Percentiles rank a stretch among this genome's conserved stretches.
Evolutionary conservation across 2,329 filamentous ascomycete genomes (phyloP).

Genomic region (Colletotrichum acutatum): DNA sequence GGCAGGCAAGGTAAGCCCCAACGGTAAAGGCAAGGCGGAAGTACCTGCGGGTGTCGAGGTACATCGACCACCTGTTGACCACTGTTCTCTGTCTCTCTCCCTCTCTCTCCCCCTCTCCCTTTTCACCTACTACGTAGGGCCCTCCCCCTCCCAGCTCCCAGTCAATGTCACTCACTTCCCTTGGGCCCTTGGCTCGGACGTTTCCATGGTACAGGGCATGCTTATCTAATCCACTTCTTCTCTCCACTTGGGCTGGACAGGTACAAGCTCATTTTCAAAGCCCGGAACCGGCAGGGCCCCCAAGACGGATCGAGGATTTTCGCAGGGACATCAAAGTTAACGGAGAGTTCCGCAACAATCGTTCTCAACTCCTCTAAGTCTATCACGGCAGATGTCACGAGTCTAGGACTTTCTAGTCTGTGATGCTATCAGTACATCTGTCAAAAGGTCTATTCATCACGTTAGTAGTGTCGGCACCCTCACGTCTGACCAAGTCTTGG

Average conservation of each 20-base stretch:
- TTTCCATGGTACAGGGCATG: background rate
- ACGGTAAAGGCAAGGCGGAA: background rate
- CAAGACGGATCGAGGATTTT: background rate
- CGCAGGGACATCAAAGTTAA: background rate
- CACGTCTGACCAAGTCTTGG: background rate
- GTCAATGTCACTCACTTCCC: background rate
- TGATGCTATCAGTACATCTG: background rate
- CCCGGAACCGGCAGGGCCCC: background rate
- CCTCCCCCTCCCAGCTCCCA: background rate
- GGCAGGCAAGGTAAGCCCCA: background rate
- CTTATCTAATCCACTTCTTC: background rate
- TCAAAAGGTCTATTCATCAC: background rate
- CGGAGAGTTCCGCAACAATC: background rate
- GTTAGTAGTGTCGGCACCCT: background rate
- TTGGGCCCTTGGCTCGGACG: background rate
- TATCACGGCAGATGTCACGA: background rate
- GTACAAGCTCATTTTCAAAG: constrained; percentile 9
- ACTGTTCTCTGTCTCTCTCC: background rate
- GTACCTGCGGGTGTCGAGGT: background rate
- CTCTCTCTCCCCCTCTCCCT: background rate
- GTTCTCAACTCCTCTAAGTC: background rate
- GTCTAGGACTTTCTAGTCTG: too few relatives aligned
- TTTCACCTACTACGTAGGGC: too few relatives aligned
- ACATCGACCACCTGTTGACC: background rate
- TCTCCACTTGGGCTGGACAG: constrained; percentile 4